Evolutionary conservation across 768 basidiomycete genomes (phyloP), one percentile per base, ranked within the genome.

Genomic region (Dioszegia hungarica): DNA sequence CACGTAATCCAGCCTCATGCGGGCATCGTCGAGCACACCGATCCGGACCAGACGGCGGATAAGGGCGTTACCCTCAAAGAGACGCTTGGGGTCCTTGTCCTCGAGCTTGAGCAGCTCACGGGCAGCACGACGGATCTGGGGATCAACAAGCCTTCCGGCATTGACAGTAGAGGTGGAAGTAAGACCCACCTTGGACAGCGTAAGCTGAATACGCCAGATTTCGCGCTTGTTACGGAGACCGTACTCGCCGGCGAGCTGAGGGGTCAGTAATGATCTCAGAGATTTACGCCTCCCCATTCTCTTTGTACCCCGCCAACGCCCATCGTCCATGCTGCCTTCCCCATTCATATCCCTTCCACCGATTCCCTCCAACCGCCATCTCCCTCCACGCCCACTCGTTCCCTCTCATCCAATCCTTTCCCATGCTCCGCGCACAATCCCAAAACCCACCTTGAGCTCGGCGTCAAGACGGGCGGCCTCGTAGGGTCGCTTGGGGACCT

Each of bases 1-100:
- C 82, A 98, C 95, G 86, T 99, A 99, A 88, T 99, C 95, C 80
- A 99, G 89, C 79, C 94, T 86, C 95, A 99, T 98, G 79, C 93
- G 88, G 64, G 84, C 80, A 83, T 99, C 95, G 78, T 98, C 95
- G 79, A 99, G 88, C 82, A 99, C 95, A 83, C 95, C 95, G 73
- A 99, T 97, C 73, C 95, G 92, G 57, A 99, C 94, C 68, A 99
- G 88, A 78, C 94, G 72, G 56, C 69, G 67, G 61, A 75, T 72
- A 54, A 75, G 59, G 57, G 72, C 73, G 67, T 74, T 70, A 78
- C 90, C 91, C 82, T 98, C 95, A 83, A 99, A 98, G 60, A 98
- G 89, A 79, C 95, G 90, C 82, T 98, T 98, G 76, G 95, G 92
- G 81, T 98, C 95, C 79, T 99, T 98, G 80, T 85, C 88, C 68